Conservation (phyloP, 176 grass and related monocot genomes). For the Avena insularis region DNA sequence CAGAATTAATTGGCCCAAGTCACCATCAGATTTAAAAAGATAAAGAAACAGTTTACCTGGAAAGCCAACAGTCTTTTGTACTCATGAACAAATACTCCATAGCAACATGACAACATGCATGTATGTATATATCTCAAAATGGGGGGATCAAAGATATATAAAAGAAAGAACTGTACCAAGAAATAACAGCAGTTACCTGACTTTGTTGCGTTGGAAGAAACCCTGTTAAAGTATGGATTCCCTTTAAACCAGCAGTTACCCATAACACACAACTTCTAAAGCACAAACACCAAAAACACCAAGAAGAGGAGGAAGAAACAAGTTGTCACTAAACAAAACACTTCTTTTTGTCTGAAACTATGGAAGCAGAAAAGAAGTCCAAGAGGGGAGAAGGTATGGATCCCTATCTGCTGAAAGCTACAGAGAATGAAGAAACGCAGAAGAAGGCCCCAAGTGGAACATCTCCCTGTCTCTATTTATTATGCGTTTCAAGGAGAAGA, state of each 20-base stretch:
- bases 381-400: constrained; percentile 8
- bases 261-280: constrained; percentile 46
- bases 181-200: constrained; percentile 58
- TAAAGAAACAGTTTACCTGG: not conserved
- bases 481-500: constrained; percentile 15
- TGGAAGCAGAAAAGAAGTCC: constrained; percentile 3
- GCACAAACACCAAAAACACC: constrained; percentile 36
- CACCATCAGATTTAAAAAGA: not conserved
- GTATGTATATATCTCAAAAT: not conserved
- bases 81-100: not conserved
- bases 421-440: constrained; percentile 35
- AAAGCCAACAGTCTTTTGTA: not conserved
- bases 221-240: constrained; percentile 68
- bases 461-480: constrained; percentile 46
- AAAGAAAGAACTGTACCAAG: constrained; percentile 25
- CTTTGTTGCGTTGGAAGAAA: constrained; percentile 79
- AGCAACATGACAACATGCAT: constrained; percentile 10
- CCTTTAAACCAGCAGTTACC: constrained; percentile 72
- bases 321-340: not conserved
- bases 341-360: not conserved
- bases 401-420: constrained; percentile 42
- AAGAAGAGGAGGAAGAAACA: not conserved
- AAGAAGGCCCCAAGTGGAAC: constrained; percentile 43
- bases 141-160: constrained; percentile 29
- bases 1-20: not conserved